Evolutionary conservation across 768 basidiomycete genomes (phyloP), one percentile per base, ranked within the genome.

Genomic region (Psilocybe tampanensis): DNA sequence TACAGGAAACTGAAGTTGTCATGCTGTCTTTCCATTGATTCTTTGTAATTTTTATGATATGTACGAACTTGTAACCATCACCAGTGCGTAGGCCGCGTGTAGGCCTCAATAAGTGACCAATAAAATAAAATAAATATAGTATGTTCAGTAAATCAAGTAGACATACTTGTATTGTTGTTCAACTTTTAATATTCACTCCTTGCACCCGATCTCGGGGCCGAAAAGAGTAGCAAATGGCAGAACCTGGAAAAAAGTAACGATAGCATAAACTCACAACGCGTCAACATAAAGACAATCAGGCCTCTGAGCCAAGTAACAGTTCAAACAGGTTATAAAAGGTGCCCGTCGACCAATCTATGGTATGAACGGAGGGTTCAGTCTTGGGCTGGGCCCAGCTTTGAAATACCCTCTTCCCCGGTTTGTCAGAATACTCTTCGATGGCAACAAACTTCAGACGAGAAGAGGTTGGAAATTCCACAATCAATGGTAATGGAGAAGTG

Each of bases 1-100:
- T 85, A 24, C 68, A 70, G 45, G 80, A 75, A 13, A 82, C 82
- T 0, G 80, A 85, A 60, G 81, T 67, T 0, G 61, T 84, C 33
- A 55, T 85, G 58, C 55, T 80, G 26, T 53, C 61, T n/a, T 82
- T 80, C 57, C 39, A 49, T 19, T 61, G 51, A 60, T 41, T 2
- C 3, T 32, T 23, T 29, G 34, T 7, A n/a, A n/a, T n/a, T 41
- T 56, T 13, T 3, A 6, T 39, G 12, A 13, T 39, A 39, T 39
- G 3, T 13, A 39, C 15, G 13, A 3, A 13, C 8, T 18, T 41
- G 17, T 45, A 26, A 44, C 22, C 4, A 12, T 43, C 42, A n/a
- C 18, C 8, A 6, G 8, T 47, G 23, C 13, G n/a, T 47, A 24
- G n/a, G 29, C n/a, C n/a, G n/a, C n/a, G n/a, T n/a, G n/a, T n/a